These are phyloP conservation scores for Colletotrichum sidae DNA, from an alignment of 2,329 filamentous ascomycete genomes.

Conservation along the genomic window DNA sequence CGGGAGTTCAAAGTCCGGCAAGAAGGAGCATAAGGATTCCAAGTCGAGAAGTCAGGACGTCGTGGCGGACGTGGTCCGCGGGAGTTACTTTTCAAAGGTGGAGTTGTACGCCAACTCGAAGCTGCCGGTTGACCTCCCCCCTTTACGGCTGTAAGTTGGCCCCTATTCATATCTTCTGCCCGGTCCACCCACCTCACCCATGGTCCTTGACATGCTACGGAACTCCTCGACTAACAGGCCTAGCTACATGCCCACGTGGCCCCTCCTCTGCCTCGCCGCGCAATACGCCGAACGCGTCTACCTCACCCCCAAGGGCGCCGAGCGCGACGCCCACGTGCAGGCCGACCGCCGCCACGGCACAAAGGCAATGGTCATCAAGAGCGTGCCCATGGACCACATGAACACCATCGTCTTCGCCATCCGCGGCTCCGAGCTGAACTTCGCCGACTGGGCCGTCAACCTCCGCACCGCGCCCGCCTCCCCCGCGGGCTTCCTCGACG, in stretches of 20 bases:
- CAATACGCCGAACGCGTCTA: conserved; percentile 83
- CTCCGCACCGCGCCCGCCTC: conserved; percentile 75
- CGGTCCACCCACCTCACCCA: too few species aligned
- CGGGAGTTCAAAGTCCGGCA: too few species aligned
- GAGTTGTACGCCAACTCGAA: conserved; percentile 83
- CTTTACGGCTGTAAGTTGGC: conserved; percentile 72
- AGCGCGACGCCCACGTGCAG: conserved; percentile 76
- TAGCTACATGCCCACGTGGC: conserved; percentile 80
- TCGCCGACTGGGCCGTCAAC: conserved; percentile 90
- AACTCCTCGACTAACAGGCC: conserved; percentile 37
- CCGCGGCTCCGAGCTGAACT: conserved; percentile 77
- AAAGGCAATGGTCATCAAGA: conserved; percentile 88
- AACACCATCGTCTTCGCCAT: conserved; percentile 87
- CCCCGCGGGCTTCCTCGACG: conserved; percentile 80
- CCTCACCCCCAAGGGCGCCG: conserved; percentile 68
- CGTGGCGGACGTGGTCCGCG: conserved; percentile 39
- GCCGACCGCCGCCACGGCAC: conserved; percentile 80
- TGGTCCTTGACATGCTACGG: too few species aligned
- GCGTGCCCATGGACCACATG: conserved; percentile 80
- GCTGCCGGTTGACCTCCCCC: conserved; percentile 74
- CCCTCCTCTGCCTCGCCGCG: conserved; percentile 81
- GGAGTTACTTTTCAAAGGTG: conserved; percentile 73
- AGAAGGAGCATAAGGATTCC: conserved; percentile 3
- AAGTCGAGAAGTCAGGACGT: conserved; percentile 26
- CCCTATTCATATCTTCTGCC: neutral